These are phyloP conservation scores for Verticillium tricorpus DNA, from an alignment of 2,329 filamentous ascomycete genomes.

Conservation along the genomic window DNA sequence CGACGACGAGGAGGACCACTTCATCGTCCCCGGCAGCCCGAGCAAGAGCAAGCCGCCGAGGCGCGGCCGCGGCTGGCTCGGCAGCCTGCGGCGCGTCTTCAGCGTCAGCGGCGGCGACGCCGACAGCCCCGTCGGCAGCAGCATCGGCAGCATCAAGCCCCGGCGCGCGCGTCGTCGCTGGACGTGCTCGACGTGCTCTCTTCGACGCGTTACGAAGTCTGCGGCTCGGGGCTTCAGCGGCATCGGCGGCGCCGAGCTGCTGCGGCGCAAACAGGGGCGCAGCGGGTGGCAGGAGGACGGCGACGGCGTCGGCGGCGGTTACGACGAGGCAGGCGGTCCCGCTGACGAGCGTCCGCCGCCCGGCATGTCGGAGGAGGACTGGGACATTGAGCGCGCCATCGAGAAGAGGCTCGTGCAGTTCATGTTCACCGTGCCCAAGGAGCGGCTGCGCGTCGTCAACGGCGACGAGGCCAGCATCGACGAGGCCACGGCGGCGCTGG, in stretches of 20 bases:
- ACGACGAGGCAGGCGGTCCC: conserved; percentile 38
- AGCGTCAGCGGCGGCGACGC: conserved; percentile 31
- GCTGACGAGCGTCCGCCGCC: conserved; percentile 31
- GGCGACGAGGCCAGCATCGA: conserved; percentile 45
- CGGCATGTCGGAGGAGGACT: conserved; percentile 56
- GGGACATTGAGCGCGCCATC: conserved; percentile 72
- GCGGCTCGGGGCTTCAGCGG: conserved; percentile 37
- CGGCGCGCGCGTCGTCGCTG: conserved; percentile 16
- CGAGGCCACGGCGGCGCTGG: conserved; percentile 36
- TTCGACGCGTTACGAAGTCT: conserved; percentile 42
- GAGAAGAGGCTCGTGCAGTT: conserved; percentile 67
- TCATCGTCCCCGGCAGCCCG: conserved; percentile 43
- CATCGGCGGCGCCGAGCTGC: conserved; percentile 37
- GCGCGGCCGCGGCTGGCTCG: conserved; percentile 55
- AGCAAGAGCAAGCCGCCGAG: conserved; percentile 49
- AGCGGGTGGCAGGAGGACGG: conserved; percentile 52
- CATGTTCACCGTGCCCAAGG: conserved; percentile 91
- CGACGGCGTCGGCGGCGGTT: conserved; percentile 26
- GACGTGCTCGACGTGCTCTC: conserved; percentile 22
- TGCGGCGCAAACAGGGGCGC: conserved; percentile 51
- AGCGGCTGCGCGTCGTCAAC: conserved; percentile 86
- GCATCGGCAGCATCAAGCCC: conserved; percentile 1
- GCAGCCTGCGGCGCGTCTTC: conserved; percentile 62
- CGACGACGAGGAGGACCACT: conserved; percentile 29
- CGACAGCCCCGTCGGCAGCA: conserved; percentile 14